Conservation (phyloP, 345 rosid species). For the Acer saccharum region DNA sequence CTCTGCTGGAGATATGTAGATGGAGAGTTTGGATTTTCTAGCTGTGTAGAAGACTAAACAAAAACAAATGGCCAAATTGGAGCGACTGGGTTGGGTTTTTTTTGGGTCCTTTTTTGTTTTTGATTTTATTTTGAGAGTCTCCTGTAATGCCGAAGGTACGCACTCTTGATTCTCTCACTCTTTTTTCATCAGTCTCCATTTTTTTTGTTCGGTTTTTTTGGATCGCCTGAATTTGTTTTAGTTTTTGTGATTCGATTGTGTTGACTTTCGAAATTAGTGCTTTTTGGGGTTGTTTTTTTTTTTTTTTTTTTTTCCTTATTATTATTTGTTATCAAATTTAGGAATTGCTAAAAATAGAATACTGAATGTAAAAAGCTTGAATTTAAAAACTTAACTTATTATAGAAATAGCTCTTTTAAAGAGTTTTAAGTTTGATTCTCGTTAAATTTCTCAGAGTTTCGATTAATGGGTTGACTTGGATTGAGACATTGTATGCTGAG, state of each 20-base stretch:
- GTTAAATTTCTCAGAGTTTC: neutral
- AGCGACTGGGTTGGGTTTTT: conserved; percentile 40
- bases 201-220: neutral
- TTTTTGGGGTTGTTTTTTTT: neutral
- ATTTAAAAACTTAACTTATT: neutral
- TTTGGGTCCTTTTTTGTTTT: conserved; percentile 48
- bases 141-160: conserved; percentile 78
- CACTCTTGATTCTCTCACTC: neutral
- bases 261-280: neutral
- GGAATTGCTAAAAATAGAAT: neutral
- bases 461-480: conserved; percentile 3
- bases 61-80: conserved; percentile 20
- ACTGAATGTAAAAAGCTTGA: neutral
- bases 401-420: neutral
- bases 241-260: neutral
- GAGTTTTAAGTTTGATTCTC: neutral
- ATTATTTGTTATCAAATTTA: neutral
- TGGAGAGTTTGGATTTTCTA: neutral
- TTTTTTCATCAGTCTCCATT: neutral
- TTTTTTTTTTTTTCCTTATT: neutral
- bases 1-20: neutral
- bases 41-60: neutral
- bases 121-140: conserved; percentile 45
- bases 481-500: neutral
- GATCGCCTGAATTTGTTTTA: neutral